Evolutionary conservation across 805 yeast species (phyloP), one percentile per base, ranked within the genome.

Genomic region (Nakazawaea pomicola): DNA sequence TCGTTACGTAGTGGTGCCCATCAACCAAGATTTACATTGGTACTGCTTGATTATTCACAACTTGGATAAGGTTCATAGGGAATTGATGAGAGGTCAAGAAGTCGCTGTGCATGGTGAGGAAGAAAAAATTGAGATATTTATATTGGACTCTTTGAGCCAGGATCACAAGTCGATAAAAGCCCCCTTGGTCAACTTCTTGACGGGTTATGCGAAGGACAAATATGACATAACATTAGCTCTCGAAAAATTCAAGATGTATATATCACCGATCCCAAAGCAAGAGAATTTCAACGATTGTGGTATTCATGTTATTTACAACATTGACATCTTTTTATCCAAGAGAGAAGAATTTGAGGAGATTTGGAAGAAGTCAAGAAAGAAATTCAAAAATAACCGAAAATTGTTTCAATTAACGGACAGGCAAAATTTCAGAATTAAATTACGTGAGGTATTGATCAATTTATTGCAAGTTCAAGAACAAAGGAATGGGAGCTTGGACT

Each of bases 251-350:
- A 37, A 68, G 33, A 61, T 76, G 35, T 57, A 65, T 38, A 58
- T 66, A 6, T 78, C 80, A 4, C 54, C 65, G 4, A 93, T 88
- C 0, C 96, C 97, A 1, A 78, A 72, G 44, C 99, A 93, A 55
- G 78, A 80, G 23, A 93, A 93, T 57, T 79, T 81, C 62, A 86
- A 89, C 55, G 99, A 93, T 57, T 93, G 99, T 64, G 99, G 99
- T 1, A 77, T 93, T 16, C 96, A 86, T 61, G 85, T 91, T 2
- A 81, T 93, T 12, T 81, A 81, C 50, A 89, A 84, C 51, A 70
- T 81, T 10, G 65, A 68, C 43, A 76, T 72, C 47, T 80, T 86
- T 60, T 65, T 82, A 34, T 62, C 63, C 18, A 60, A 74, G 29
- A 75, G 78, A 0, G 50, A 50, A 0, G 64, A 56, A 18, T 80